Base-by-base conservation (phyloP, 768 basidiomycete species). In the Leucogyrophana mollusca region DNA sequence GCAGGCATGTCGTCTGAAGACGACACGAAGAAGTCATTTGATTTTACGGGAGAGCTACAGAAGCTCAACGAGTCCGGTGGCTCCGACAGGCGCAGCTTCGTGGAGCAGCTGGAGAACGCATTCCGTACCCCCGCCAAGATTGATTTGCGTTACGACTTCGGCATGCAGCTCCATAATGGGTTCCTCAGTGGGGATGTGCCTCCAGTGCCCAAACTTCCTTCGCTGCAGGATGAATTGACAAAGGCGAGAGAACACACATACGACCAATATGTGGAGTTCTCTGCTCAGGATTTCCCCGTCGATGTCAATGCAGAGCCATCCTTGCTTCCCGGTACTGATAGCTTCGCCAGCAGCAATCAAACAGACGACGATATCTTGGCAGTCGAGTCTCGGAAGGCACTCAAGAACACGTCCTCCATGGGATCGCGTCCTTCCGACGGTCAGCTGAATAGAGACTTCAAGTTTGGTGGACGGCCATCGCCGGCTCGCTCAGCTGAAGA, bases 31-130 rank as follows among this genome's bases (percentile, higher is more conserved):
- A 85, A 78, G 55, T 86, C 83, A 1, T 92, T 91, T 50, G 89
- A 92, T 56, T 92, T 91, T 57, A 92, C 90, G 0, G 86, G 83
- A 32, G 90, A 90, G 61, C 64, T 91, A 43, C 67, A 76, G 62
- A 81, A 70, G 55, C 71, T 91, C 40, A 83, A 85, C 43, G 82
- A 87, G 54, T 83, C 80, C 5, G 84, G 85, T 25, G 86, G 57
- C 1, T 82, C 81, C 1, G 82, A 88, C 56, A 69, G 87, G 9
- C 71, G 64, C 10, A 90, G 88, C 63, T 92, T 92, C 57, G 83
- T 91, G 3, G 87, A 90, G 61, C 83, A 92, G 64, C 67, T 90
- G 18, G 89, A 90, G 68, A 82, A 73, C 42, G 87, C 88, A 1
- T 91, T 91, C 71, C 74, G 79, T 51, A 87, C 87, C 0, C 87